Percentiles rank a stretch among this genome's conserved stretches.
Evolutionary conservation across 2,329 filamentous ascomycete species (phyloP).

Genomic region (Pestalotiopsis sp.): DNA sequence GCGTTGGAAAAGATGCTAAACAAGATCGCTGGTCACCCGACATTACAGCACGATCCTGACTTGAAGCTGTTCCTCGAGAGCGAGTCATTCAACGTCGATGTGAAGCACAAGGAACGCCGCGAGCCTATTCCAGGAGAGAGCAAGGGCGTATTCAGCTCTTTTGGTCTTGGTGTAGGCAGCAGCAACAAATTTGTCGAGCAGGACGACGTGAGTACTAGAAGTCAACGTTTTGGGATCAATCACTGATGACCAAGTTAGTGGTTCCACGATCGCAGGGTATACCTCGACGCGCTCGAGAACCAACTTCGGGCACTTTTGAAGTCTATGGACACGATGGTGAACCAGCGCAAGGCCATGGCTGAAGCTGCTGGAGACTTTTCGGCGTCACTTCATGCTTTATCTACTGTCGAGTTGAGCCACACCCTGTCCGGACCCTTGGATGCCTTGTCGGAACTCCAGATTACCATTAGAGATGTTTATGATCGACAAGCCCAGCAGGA

Average conservation of each 20-base stretch:
- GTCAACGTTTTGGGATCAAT: not conserved
- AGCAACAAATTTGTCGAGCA: constrained; percentile 94
- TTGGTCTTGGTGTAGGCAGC: constrained; percentile 78
- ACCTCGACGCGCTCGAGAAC: constrained; percentile 89
- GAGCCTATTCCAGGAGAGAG: constrained; percentile 85
- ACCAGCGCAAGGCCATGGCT: constrained; percentile 88
- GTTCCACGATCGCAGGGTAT: constrained; percentile 96
- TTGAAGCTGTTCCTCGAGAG: constrained; percentile 97
- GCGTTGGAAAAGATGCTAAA: constrained; percentile 98
- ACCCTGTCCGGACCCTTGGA: constrained; percentile 87
- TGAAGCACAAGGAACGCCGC: constrained; percentile 96
- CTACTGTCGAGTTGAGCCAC: constrained; percentile 89
- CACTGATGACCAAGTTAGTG: constrained; percentile 57
- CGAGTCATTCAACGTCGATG: constrained; percentile 91
- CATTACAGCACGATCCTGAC: constrained; percentile 89
- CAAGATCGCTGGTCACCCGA: constrained; percentile 87
- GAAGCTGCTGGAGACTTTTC: constrained; percentile 95
- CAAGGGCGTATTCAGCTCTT: constrained; percentile 88
- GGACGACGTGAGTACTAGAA: constrained; percentile 72
- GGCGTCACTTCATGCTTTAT: constrained; percentile 86
- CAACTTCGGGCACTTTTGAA: constrained; percentile 90
- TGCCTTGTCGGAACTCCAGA: constrained; percentile 87
- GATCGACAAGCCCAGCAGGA: constrained; percentile 97
- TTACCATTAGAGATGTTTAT: constrained; percentile 93
- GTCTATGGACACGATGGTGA: constrained; percentile 90